Conservation (phyloP, 768 basidiomycete species). For the Suillus occidentalis region DNA sequence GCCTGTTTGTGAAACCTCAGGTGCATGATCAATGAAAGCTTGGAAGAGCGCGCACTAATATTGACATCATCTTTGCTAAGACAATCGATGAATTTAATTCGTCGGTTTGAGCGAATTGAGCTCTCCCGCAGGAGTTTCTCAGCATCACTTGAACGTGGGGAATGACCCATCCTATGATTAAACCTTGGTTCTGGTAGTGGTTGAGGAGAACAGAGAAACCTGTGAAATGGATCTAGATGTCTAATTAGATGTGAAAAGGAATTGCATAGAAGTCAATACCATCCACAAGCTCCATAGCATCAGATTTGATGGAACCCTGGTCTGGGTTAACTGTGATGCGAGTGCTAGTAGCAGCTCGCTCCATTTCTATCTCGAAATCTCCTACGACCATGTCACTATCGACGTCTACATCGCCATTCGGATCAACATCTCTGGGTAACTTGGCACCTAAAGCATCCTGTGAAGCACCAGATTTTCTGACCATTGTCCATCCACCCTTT, state of each 20-base stretch:
- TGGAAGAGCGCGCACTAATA: conserved; percentile 36
- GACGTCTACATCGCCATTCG: conserved; percentile 57
- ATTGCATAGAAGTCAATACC: conserved; percentile 46
- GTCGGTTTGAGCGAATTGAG: conserved; percentile 76
- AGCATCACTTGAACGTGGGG: conserved; percentile 32
- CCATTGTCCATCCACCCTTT: conserved; percentile 78
- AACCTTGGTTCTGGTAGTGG: conserved; percentile 18
- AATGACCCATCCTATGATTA: conserved; percentile 11
- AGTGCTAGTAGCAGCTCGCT: conserved; percentile 27
- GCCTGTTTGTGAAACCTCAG: conserved; percentile 39
- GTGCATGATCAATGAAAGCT: conserved; percentile 9
- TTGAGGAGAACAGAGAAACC: conserved; percentile 42
- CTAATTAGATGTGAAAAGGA: conserved; percentile 29
- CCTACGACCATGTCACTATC: conserved; percentile 78
- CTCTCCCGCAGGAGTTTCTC: conserved; percentile 70
- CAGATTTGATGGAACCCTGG: conserved; percentile 54
- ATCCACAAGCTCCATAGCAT: conserved; percentile 73
- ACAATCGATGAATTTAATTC: conserved; percentile 81
- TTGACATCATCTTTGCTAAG: conserved; percentile 76
- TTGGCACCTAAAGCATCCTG: conserved; percentile 26
- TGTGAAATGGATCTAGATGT: conserved; percentile 58
- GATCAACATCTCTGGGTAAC: conserved; percentile 20
- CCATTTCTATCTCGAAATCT: conserved; percentile 64
- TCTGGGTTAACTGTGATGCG: conserved; percentile 43
- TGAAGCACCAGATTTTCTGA: conserved; percentile 44